A percentile compares a stretch with the other conserved stretches of the same genome.
phyloP scores from a whole-genome alignment of 2,329 filamentous ascomycete genomes.

The Fusarium acutatum region DNA sequence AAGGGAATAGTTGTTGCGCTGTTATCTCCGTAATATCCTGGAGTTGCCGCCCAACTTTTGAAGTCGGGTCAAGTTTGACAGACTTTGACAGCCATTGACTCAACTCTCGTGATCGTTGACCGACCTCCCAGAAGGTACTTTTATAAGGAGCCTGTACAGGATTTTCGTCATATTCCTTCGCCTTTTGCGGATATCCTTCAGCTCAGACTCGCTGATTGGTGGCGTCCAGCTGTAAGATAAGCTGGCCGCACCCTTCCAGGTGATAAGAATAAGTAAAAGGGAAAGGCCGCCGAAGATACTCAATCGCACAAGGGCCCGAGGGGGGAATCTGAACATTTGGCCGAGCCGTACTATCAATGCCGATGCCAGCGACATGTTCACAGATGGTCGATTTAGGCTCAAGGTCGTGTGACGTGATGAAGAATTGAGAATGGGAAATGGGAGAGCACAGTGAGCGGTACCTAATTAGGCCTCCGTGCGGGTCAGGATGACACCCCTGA shows the following conservation, averaged over 20 bases:
- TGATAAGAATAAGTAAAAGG: not conserved
- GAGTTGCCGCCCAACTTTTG: not conserved
- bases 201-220: not conserved
- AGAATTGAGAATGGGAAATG: not conserved
- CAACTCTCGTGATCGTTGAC: slow-evolving; percentile 33
- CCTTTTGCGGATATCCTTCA: not conserved
- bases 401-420: not conserved
- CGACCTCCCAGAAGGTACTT: slow-evolving; percentile 43
- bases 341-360: not conserved
- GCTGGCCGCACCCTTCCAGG: not conserved
- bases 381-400: not conserved
- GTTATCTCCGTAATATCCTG: slow-evolving; percentile 4
- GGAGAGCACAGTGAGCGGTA: not conserved
- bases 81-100: slow-evolving; percentile 17
- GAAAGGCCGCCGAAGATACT: not conserved
- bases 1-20: slow-evolving; percentile 36
- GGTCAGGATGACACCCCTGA: not conserved
- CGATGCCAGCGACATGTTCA: not conserved
- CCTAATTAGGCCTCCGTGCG: not conserved
- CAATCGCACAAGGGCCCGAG: not conserved
- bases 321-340: not conserved
- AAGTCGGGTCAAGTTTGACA: not conserved
- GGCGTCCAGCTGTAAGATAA: not conserved
- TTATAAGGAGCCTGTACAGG: slow-evolving; percentile 41
- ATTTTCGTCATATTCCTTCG: slow-evolving; percentile 30